Evolutionary conservation across 352 stramenopile species (phyloP).

Genomic region (Phytopythium vexans): DNA sequence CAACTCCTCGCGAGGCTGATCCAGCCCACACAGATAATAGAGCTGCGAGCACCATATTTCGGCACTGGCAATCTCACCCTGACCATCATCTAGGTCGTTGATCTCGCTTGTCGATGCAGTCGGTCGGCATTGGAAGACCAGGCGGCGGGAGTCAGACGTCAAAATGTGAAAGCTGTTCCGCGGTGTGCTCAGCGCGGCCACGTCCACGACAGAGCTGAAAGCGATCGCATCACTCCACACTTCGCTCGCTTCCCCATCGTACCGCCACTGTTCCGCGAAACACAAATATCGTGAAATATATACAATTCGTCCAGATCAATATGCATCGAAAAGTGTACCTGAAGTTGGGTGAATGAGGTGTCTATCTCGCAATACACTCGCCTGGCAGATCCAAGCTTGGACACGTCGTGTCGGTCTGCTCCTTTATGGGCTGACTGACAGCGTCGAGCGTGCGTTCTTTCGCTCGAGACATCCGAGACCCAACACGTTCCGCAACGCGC

Average conservation of each 20-base stretch:
- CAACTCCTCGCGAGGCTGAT: no score
- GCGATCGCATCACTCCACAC: constrained; percentile 12
- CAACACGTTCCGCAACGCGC: constrained; percentile 23
- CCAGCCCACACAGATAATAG: no score
- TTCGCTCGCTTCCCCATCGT: constrained; percentile 13
- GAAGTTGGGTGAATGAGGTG: constrained; percentile 26
- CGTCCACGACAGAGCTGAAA: constrained; percentile 30
- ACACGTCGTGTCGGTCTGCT: constrained; percentile 1
- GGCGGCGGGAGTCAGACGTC: constrained; percentile 21
- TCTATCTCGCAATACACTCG: constrained; percentile 63
- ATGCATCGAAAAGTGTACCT: constrained; percentile 12
- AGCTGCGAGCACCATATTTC: no score
- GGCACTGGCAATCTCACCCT: no score
- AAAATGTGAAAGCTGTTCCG: constrained; percentile 35
- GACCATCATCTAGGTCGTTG: no score
- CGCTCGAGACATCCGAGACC: constrained; percentile 27
- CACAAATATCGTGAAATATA: background rate
- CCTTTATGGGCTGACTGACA: constrained; percentile 9
- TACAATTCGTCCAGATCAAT: background rate
- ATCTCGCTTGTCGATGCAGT: no score
- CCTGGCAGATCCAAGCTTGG: constrained; percentile 27
- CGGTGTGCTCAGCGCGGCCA: constrained; percentile 16
- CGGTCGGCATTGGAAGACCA: constrained; percentile 40
- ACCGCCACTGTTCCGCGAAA: constrained; percentile 27
- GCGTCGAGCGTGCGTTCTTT: constrained; percentile 17